Conservation (phyloP, 257 asterid species). For the Lycium barbarum region DNA sequence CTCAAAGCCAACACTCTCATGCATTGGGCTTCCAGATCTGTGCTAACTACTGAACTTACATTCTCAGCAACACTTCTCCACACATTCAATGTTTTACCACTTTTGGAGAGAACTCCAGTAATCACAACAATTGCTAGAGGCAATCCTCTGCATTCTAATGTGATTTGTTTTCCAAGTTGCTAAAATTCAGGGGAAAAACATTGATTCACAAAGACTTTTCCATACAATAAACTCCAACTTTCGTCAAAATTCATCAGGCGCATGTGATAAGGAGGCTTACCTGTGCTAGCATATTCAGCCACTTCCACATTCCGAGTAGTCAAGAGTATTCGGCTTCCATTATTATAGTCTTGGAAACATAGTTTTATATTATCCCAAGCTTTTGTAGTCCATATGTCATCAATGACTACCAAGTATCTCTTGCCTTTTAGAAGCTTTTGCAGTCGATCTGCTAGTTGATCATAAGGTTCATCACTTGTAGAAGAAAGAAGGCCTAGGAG, state of each 20-base stretch:
- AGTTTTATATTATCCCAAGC: too few species aligned
- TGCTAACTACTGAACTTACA: background rate
- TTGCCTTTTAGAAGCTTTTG: background rate
- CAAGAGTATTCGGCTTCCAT: conserved; percentile 24
- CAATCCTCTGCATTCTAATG: conserved; percentile 28
- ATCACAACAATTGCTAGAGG: conserved; percentile 13
- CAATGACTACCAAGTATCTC: too few species aligned
- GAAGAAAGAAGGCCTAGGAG: conserved; percentile 17
- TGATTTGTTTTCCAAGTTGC: too few species aligned
- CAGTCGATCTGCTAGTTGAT: background rate
- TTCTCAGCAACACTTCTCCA: conserved; percentile 26
- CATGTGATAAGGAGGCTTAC: conserved; percentile 1
- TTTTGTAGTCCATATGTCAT: too few species aligned
- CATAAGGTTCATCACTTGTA: background rate
- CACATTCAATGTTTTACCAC: background rate
- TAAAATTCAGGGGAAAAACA: background rate
- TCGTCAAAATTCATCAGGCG: conserved; percentile 16
- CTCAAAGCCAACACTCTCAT: background rate
- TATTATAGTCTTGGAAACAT: too few species aligned
- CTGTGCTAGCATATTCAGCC: background rate
- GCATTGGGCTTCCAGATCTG: conserved; percentile 5
- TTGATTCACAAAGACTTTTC: background rate
- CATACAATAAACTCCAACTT: conserved; percentile 26
- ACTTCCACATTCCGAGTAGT: conserved; percentile 28
- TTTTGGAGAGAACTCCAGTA: conserved; percentile 21